phyloP scores from a whole-genome alignment of 2,329 filamentous ascomycete genomes.

The Beauveria sp. region DNA sequence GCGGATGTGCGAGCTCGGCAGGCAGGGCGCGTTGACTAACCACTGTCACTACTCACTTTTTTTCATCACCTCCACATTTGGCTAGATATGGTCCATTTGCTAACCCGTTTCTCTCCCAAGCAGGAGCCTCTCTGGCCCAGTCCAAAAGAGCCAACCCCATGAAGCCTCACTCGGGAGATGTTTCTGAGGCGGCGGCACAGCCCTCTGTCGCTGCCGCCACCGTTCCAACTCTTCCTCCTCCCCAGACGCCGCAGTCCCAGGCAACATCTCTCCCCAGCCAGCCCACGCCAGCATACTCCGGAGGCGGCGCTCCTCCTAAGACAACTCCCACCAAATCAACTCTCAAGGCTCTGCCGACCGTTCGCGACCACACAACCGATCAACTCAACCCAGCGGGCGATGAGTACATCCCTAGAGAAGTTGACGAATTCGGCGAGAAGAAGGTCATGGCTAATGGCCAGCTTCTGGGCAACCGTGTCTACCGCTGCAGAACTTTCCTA shows the following conservation, averaged over 20 bases:
- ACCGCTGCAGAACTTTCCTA: slow-evolving; percentile 87
- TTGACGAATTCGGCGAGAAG: slow-evolving; percentile 86
- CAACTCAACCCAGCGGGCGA: slow-evolving; percentile 84
- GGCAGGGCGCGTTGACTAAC: not conserved
- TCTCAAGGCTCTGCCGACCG: slow-evolving; percentile 89
- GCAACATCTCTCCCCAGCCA: slow-evolving; percentile 38
- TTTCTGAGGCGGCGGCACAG: slow-evolving; percentile 51
- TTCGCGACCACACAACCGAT: slow-evolving; percentile 94
- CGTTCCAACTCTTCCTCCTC: slow-evolving; percentile 36
- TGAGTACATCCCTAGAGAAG: slow-evolving; percentile 90
- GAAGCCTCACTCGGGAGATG: slow-evolving; percentile 48
- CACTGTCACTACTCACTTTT: not conserved
- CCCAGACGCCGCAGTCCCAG: slow-evolving; percentile 48
- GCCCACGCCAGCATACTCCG: slow-evolving; percentile 29
- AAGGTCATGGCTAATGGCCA: slow-evolving; percentile 84
- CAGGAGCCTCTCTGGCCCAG: slow-evolving; percentile 41
- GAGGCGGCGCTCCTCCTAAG: slow-evolving; percentile 56
- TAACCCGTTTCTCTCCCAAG: slow-evolving; percentile 18
- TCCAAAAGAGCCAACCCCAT: slow-evolving; percentile 32
- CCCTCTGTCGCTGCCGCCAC: slow-evolving; percentile 29
- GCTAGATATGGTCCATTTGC: slow-evolving; percentile 9
- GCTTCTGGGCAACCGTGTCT: slow-evolving; percentile 74
- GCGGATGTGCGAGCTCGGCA: not conserved
- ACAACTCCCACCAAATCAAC: slow-evolving; percentile 74
- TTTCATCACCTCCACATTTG: not conserved